Evolutionary conservation across 129 eudicot genomes (phyloP).

Genomic region (Flaveria brownii): DNA sequence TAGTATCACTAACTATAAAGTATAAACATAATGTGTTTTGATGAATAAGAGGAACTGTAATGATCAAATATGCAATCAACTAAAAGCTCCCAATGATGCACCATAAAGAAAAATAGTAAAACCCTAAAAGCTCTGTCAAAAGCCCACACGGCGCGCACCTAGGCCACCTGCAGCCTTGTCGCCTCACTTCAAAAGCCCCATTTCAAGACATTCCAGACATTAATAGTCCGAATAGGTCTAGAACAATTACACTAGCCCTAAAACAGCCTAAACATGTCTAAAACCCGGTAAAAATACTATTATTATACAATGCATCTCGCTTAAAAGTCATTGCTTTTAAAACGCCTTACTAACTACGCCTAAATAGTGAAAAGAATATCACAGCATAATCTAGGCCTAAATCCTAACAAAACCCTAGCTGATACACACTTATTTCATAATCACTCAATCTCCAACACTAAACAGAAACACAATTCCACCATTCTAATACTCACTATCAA

Average conservation of each 20-base stretch:
- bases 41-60: background rate
- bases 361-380: background rate
- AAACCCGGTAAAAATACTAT: too few relatives aligned
- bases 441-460: background rate
- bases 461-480: background rate
- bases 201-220: too few relatives aligned
- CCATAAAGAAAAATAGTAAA: background rate
- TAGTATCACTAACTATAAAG: background rate
- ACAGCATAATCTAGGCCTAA: background rate
- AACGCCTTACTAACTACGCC: background rate
- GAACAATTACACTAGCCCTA: too few relatives aligned
- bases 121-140: background rate
- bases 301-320: too few relatives aligned
- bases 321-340: too few relatives aligned
- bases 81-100: background rate
- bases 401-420: conserved; percentile 25
- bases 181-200: too few relatives aligned
- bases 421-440: background rate
- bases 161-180: too few relatives aligned
- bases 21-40: background rate
- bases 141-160: too few relatives aligned
- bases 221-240: too few relatives aligned
- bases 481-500: background rate
- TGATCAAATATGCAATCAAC: background rate
- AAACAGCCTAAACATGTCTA: too few relatives aligned